Evolutionary conservation across 2,329 filamentous ascomycete species (phyloP), one percentile per base, ranked within the genome.

Genomic region (Stachybotrys elegans): DNA sequence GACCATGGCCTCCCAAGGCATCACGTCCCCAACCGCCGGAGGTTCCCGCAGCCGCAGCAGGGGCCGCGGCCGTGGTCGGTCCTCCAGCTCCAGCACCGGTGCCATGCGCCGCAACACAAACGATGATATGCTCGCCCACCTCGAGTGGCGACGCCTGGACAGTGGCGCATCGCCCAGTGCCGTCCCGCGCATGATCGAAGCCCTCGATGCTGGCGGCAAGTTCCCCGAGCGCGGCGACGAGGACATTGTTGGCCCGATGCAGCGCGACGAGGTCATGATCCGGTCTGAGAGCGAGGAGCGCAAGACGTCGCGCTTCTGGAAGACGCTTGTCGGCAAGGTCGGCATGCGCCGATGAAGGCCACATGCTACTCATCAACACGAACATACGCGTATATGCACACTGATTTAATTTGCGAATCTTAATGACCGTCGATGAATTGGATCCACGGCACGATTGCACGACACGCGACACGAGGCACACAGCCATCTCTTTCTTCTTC

Each of bases 181-280:
- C 45, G 80, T 90, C 51, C 85, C 86, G 0, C 75, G 78, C 21
- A 78, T 91, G 53, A 72, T 84, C 49, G 81, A 85, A 59, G 71
- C 83, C 45, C 72, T 82, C 49, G 82, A 87, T 59, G 73, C 84
- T 58, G 76, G 86, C 49, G 85, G 86, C 58, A 95, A 96, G 64
- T 96, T 95, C 57, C 90, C 90, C 20, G 82, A 84, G 54, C 79
- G 92, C 23, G 90, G 90, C 42, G 90, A 95, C 57, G 85, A 91
- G 55, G 91, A 95, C 63, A 94, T 96, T 60, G 89, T 96, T 36
- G 91, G 91, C 2, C 91, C 91, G 6, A 95, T 96, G 91, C 80
- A 82, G 54, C 76, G 78, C 12, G 75, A 79, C 51, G 69, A 70
- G 31, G 66, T 71, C 49, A 80, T 80, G 76, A 62, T 65, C 22